A percentile compares a stretch with the other conserved stretches of the same genome.
These are phyloP conservation scores for Penicillium goetzii DNA, from an alignment of 495 filamentous ascomycete genomes.

Conservation along the genomic window DNA sequence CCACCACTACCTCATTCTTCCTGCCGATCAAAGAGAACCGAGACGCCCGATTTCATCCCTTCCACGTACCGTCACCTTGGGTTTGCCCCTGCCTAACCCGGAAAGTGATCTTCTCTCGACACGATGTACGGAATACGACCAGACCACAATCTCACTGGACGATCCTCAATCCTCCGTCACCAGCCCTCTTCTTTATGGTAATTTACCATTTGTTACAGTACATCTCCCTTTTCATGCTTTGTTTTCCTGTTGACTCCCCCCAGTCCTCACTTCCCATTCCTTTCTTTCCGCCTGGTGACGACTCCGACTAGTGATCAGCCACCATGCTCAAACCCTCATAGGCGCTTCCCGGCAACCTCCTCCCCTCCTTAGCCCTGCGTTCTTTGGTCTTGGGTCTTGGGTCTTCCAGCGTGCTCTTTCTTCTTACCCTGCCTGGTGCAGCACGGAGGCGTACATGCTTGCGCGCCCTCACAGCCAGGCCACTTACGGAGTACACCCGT, in stretches of 20 bases:
- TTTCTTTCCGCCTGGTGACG: conserved; percentile 35
- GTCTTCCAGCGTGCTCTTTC: conserved; percentile 18
- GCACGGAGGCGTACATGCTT: conserved; percentile 36
- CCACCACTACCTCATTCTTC: conserved; percentile 13
- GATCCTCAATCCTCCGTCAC: neutral
- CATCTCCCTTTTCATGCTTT: conserved; percentile 8
- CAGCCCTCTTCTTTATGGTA: conserved; percentile 13
- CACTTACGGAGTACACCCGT: conserved; percentile 11
- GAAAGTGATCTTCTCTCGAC: conserved; percentile 18
- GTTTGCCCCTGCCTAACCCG: conserved; percentile 16
- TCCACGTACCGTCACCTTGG: conserved; percentile 14
- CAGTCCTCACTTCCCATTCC: conserved; percentile 33
- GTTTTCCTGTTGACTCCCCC: conserved; percentile 11
- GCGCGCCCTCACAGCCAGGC: conserved; percentile 21
- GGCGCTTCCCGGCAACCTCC: conserved; percentile 35
- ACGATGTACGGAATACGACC: neutral
- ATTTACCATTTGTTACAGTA: neutral
- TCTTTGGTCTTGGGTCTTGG: neutral
- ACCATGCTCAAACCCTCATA: conserved; percentile 38
- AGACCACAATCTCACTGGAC: neutral
- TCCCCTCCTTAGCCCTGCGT: conserved; percentile 19
- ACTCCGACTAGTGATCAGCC: conserved; percentile 36
- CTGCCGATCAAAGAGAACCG: conserved; percentile 19
- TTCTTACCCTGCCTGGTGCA: conserved; percentile 23
- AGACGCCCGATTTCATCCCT: conserved; percentile 20